Base-by-base conservation (phyloP, 495 filamentous ascomycete species). In the Emericellopsis terricola region DNA sequence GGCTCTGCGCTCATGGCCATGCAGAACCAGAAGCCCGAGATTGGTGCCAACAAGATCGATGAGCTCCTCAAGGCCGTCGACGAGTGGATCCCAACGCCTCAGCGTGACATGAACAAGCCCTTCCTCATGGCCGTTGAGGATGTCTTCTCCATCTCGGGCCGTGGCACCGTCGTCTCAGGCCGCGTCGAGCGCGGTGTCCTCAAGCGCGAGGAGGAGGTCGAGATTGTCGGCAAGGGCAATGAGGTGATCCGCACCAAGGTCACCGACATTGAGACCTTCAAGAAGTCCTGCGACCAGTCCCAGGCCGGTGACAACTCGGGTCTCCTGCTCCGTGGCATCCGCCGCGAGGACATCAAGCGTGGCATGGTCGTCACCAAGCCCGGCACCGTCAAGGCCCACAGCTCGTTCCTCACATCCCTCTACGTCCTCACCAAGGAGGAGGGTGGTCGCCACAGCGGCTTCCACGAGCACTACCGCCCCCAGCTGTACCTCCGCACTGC, bases 61-160 rank as follows among this genome's bases (percentile, higher is more conserved):
- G 74, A 82, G 52, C 76, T 97, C 27, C 64, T 97, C 46, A 60
- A 73, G 41, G 85, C 87, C 18, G 83, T 97, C 41, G 89, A 97
- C 55, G 71, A 73, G 28, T 97, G 89, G 82, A 97, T 97, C 55
- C 89, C 89, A 26, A 89, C 81, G 36, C 89, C 89, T 18, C 49
- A 80, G 56, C 89, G 89, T 64, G 78, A 76, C 51, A 61, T 81
- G 40, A 87, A 96, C 51, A 94, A 93, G 68, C 89, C 89, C 39
- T 97, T 97, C 77, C 67, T 97, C 53, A 91, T 97, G 83, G 81
- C 86, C 44, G 69, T 97, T 41, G 89, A 97, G 68, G 91, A 97
- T 53, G 84, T 94, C 48, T 97, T 96, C 72, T 93, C 86, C 47
- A 96, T 97, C 43, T 65, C 84, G 38, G 89, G 89, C 38, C 91